A percentile compares a stretch with the other conserved stretches of the same genome.
Evolutionary conservation across 306 rosid genomes (phyloP).

Genomic region (Abrus precatorius): DNA sequence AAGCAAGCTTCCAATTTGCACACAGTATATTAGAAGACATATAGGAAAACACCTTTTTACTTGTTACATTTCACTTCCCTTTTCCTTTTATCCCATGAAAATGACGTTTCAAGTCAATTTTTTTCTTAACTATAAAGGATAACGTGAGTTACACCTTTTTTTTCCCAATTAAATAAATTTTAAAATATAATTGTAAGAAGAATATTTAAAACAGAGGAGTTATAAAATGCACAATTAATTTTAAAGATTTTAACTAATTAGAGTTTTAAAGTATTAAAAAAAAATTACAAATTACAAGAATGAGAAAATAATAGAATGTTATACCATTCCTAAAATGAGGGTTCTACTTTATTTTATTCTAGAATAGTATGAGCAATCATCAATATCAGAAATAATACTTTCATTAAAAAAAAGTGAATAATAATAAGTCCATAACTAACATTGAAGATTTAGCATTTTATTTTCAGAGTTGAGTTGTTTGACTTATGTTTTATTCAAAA

Average conservation of each 20-base stretch:
- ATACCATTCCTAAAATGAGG: not conserved
- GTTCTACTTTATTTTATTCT: not conserved
- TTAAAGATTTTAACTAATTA: not conserved
- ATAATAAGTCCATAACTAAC: not conserved
- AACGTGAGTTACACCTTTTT: not conserved
- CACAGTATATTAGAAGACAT: not conserved
- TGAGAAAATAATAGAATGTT: not conserved
- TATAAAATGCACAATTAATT: not conserved
- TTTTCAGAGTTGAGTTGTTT: not conserved
- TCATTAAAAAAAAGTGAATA: not conserved
- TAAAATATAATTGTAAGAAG: not conserved
- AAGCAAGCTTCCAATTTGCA: constrained; percentile 6
- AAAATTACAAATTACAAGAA: not conserved
- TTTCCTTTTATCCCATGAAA: not conserved
- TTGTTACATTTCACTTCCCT: not conserved
- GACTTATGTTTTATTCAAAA: not conserved
- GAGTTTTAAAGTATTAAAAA: not conserved
- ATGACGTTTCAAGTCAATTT: not conserved
- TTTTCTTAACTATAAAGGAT: not conserved
- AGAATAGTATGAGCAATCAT: not conserved
- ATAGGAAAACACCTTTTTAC: not conserved
- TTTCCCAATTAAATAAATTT: not conserved
- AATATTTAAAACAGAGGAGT: not conserved
- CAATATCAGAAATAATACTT: not conserved
- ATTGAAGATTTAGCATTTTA: not conserved